Evolutionary conservation across 106 monocot genomes (phyloP).

Genomic region (Acorus gramineus): DNA sequence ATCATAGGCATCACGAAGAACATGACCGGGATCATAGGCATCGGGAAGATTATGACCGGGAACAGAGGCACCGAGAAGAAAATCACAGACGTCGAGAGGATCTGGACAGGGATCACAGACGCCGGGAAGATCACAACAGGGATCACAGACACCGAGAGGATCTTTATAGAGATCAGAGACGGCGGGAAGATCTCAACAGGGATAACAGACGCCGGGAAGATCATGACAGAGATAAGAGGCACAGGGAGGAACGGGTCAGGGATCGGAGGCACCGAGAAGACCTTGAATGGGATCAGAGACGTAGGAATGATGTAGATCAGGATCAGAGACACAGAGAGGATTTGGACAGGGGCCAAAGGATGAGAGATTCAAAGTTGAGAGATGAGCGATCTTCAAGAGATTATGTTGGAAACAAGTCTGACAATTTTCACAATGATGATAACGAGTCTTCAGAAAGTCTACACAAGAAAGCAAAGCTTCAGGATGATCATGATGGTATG

Average conservation of each 20-base stretch:
- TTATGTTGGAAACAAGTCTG: constrained; percentile 33
- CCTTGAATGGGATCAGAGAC: neutral
- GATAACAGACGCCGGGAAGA: constrained; percentile 15
- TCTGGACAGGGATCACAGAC: constrained; percentile 14
- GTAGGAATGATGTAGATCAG: no score
- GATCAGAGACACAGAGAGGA: no score
- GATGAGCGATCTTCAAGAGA: constrained; percentile 20
- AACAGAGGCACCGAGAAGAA: constrained; percentile 34
- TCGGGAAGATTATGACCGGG: constrained; percentile 17
- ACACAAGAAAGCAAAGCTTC: constrained; percentile 42
- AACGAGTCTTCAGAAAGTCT: constrained; percentile 28
- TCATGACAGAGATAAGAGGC: constrained; percentile 20
- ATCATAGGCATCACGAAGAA: no score
- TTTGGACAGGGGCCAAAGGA: constrained; percentile 8
- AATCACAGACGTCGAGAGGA: constrained; percentile 39
- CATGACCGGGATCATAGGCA: no score
- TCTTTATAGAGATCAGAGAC: constrained; percentile 41
- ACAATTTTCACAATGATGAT: constrained; percentile 32
- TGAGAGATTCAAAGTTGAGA: neutral
- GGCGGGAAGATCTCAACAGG: constrained; percentile 18
- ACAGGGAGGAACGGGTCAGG: constrained; percentile 37
- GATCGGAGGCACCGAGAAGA: constrained; percentile 39
- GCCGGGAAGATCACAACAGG: constrained; percentile 3
- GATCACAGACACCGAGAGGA: constrained; percentile 37
- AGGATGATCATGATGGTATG: constrained; percentile 43